Percentiles rank a stretch among this genome's conserved stretches.
Conservation (phyloP, 2,329 filamentous ascomycete genomes). For the Paecilomyces niveus region DNA sequence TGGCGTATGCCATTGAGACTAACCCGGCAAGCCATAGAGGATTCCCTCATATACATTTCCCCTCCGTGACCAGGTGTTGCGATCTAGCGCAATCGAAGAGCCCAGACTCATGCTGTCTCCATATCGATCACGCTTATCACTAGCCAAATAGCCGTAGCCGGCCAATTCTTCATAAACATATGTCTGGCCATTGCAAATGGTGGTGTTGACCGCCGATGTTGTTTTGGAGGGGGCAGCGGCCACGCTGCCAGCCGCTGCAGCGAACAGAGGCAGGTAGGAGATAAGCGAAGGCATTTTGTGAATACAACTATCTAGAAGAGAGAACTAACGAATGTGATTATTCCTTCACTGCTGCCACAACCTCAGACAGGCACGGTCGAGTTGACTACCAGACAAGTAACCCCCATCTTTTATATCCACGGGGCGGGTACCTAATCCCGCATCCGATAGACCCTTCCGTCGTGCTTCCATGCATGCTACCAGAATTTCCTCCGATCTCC, state of each 20-base stretch:
- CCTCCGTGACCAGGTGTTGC: conserved; percentile 51
- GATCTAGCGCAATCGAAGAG: conserved; percentile 57
- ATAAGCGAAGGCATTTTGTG: neutral
- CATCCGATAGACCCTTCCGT: neutral
- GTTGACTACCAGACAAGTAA: neutral
- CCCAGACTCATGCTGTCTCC: conserved; percentile 64
- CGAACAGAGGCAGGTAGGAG: neutral
- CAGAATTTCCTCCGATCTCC: neutral
- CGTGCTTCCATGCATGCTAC: neutral
- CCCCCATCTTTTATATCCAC: neutral
- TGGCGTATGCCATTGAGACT: conserved; percentile 5
- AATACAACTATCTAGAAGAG: neutral
- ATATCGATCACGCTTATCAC: conserved; percentile 56
- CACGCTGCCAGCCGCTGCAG: neutral
- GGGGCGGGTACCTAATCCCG: neutral
- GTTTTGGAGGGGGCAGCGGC: neutral
- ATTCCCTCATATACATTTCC: conserved; percentile 52
- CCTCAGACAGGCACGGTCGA: neutral
- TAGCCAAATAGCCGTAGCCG: conserved; percentile 57
- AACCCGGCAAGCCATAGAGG: conserved; percentile 57
- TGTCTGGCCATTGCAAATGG: conserved; percentile 52
- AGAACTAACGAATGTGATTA: neutral
- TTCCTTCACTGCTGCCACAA: neutral
- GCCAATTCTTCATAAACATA: conserved; percentile 63
- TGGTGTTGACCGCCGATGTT: conserved; percentile 33